Evolutionary conservation across 2,329 filamentous ascomycete species (phyloP).

Genomic region (Dothideomycetes sp.): DNA sequence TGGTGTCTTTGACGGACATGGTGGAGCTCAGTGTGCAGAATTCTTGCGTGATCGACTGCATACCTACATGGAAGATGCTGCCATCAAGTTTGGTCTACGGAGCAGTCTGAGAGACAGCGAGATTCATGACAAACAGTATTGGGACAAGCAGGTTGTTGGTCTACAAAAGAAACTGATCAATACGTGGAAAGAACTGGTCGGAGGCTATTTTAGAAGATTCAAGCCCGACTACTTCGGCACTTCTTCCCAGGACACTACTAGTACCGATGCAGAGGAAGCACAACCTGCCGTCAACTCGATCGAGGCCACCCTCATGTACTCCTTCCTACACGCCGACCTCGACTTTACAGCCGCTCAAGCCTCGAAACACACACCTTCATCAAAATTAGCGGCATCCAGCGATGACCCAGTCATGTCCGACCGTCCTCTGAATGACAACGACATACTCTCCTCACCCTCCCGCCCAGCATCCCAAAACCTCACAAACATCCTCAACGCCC

Average conservation of each 20-base stretch:
- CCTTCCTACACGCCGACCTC: slow-evolving; percentile 86
- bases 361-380: slow-evolving; percentile 47
- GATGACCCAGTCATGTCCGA: slow-evolving; percentile 62
- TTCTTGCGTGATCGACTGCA: slow-evolving; percentile 81
- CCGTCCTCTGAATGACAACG: slow-evolving; percentile 71
- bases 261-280: slow-evolving; percentile 20
- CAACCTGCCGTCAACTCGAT: slow-evolving; percentile 40
- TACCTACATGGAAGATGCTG: slow-evolving; percentile 77
- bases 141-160: slow-evolving; percentile 42
- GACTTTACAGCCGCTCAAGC: slow-evolving; percentile 91
- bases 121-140: slow-evolving; percentile 4
- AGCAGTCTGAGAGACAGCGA: slow-evolving; percentile 51
- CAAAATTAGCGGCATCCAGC: slow-evolving; percentile 9
- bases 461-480: slow-evolving; percentile 33
- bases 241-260: slow-evolving; percentile 26
- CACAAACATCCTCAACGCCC: slow-evolving; percentile 37
- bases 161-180: slow-evolving; percentile 63
- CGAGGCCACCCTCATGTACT: slow-evolving; percentile 76
- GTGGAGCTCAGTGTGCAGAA: slow-evolving; percentile 76
- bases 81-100: slow-evolving; percentile 63
- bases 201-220: slow-evolving; percentile 91
- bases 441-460: slow-evolving; percentile 62
- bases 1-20: slow-evolving; percentile 92
- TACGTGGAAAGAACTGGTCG: slow-evolving; percentile 74
- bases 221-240: slow-evolving; percentile 61